Evolutionary conservation across 23 red algal genomes (phyloP).

Genomic region (Gracilaria caudata): DNA sequence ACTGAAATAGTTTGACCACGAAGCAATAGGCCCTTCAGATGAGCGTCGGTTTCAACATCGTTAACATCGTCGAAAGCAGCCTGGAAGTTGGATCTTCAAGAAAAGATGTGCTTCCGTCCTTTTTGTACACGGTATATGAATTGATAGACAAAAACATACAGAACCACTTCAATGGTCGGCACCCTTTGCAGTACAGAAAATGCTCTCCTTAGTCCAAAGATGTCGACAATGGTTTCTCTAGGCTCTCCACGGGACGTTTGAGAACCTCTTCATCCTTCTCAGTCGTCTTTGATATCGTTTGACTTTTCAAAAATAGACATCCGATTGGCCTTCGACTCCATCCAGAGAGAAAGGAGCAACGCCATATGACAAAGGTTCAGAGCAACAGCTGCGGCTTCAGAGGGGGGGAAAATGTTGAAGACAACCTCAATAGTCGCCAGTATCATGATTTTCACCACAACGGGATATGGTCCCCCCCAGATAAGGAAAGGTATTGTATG

Average conservation of each 20-base stretch:
- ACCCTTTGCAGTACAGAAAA: no score
- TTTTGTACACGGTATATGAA: background rate
- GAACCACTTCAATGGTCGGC: no score
- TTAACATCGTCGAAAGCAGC: background rate
- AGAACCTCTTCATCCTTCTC: background rate
- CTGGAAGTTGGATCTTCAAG: no score
- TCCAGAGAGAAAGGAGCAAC: conserved; percentile 60
- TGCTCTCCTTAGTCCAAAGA: no score
- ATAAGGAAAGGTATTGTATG: conserved; percentile 79
- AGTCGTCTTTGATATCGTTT: background rate
- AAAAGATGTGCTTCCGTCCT: no score
- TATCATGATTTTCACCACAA: background rate
- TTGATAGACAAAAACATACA: no score
- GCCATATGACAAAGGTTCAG: conserved; percentile 70
- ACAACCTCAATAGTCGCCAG: conserved; percentile 79
- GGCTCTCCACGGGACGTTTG: no score
- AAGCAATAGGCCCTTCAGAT: no score
- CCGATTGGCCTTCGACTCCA: conserved; percentile 14
- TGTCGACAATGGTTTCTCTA: background rate
- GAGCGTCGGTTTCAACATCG: background rate
- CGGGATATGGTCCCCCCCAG: conserved; percentile 8
- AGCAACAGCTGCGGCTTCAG: conserved; percentile 30
- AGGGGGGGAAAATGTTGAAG: conserved; percentile 90
- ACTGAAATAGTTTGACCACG: background rate
- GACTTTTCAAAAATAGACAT: conserved; percentile 32